These are phyloP conservation scores for Penicillium brevicompactum DNA, from an alignment of 2,329 filamentous ascomycete species.

Conservation along the genomic window DNA sequence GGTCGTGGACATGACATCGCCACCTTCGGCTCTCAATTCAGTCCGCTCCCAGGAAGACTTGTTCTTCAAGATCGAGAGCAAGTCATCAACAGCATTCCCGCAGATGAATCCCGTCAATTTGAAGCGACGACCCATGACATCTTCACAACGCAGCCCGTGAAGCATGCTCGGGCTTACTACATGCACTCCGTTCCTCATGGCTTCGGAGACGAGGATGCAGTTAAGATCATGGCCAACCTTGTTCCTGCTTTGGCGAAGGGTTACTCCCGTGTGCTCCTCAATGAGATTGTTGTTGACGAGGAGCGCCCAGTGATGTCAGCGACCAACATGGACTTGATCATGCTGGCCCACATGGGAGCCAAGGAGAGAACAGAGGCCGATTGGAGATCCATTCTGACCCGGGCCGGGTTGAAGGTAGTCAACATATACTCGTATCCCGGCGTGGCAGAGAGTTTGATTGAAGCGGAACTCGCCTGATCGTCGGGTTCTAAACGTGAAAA, in stretches of 20 bases:
- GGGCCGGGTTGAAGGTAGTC: conserved; percentile 19
- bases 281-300: conserved; percentile 26
- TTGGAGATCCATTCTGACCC: conserved; percentile 15
- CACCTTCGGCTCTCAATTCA: conserved; percentile 8
- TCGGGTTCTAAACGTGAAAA: too few relatives aligned
- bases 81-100: conserved; percentile 12
- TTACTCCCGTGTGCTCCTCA: conserved; percentile 24
- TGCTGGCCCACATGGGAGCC: conserved; percentile 25
- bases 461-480: conserved; percentile 17
- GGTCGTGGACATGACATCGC: conserved; percentile 23
- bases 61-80: conserved; percentile 18
- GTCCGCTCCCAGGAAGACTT: conserved; percentile 5
- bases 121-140: conserved; percentile 19
- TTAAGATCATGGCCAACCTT: conserved; percentile 24
- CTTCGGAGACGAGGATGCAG: conserved; percentile 24
- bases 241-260: conserved; percentile 18
- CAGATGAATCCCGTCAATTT: conserved; percentile 1
- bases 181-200: conserved; percentile 30
- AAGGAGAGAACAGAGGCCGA: conserved; percentile 20
- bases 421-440: conserved; percentile 18
- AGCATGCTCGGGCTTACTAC: conserved; percentile 28
- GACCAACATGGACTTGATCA: conserved; percentile 29
- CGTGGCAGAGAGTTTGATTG: conserved; percentile 24
- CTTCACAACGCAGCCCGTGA: conserved; percentile 22
- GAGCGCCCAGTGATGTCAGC: conserved; percentile 19